phyloP scores from a whole-genome alignment of 306 rosid genomes.

The Inga oerstediana region DNA sequence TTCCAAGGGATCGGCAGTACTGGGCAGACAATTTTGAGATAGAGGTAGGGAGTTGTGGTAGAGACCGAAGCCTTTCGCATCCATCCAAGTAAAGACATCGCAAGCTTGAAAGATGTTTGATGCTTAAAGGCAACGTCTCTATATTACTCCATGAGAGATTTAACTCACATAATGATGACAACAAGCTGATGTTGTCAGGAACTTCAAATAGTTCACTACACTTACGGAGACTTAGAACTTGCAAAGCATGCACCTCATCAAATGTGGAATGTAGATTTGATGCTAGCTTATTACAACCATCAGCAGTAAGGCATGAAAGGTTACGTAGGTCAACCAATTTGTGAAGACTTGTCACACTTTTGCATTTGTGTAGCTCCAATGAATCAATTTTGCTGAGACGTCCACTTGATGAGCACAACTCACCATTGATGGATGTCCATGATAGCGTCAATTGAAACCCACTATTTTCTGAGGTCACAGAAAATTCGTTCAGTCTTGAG shows the following conservation, averaged over 20 bases:
- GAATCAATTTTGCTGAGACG: too few species aligned
- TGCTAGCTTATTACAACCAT: neutral
- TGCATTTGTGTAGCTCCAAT: neutral
- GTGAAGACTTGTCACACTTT: neutral
- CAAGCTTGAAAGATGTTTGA: neutral
- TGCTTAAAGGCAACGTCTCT: neutral
- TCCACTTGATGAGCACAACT: neutral
- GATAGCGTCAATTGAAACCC: neutral
- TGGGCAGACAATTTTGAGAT: accelerated
- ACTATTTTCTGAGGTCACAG: neutral
- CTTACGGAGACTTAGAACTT: neutral
- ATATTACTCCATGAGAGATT: neutral
- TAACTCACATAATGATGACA: neutral
- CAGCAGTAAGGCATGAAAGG: neutral
- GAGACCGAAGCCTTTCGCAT: neutral
- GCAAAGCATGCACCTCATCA: neutral
- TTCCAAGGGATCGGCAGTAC: neutral
- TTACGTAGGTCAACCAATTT: neutral
- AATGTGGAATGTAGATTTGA: neutral
- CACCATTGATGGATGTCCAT: neutral
- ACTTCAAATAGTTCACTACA: neutral
- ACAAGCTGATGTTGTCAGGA: neutral
- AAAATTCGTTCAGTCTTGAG: neutral
- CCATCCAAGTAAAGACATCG: neutral
- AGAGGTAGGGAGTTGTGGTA: neutral